Percentiles rank a stretch among this genome's conserved stretches.
Conservation (phyloP, 345 rosid species). For the Citrus unshiu region DNA sequence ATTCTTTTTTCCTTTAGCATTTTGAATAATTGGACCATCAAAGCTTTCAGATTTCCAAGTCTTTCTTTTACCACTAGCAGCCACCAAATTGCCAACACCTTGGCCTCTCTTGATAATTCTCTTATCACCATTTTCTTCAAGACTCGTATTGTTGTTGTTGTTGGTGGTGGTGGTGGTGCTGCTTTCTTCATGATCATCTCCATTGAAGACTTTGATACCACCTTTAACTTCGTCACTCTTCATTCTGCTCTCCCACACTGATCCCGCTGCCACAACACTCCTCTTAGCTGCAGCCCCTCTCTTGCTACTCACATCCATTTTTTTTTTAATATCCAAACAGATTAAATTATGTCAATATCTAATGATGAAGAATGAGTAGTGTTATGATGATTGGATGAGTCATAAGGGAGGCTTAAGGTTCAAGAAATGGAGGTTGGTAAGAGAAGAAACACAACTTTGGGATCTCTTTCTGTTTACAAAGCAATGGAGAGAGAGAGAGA, state of each 20-base stretch:
- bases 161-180: too few species aligned
- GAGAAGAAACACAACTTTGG: constrained; percentile 17
- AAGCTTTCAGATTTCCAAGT: constrained; percentile 56
- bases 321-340: background rate
- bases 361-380: constrained; percentile 13
- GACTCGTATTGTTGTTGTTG: background rate
- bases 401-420: constrained; percentile 32
- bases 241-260: constrained; percentile 90
- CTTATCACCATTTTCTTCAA: constrained; percentile 1
- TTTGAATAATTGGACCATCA: constrained; percentile 39
- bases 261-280: constrained; percentile 56
- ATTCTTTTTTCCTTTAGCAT: constrained; percentile 6
- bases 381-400: constrained; percentile 26
- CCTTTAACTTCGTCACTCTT: constrained; percentile 59
- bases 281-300: constrained; percentile 27
- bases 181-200: constrained; percentile 18
- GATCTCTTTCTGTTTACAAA: constrained; percentile 12
- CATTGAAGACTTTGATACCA: constrained; percentile 56
- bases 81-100: constrained; percentile 21
- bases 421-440: constrained; percentile 44
- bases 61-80: constrained; percentile 48
- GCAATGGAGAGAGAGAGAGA: constrained; percentile 2
- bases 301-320: constrained; percentile 35
- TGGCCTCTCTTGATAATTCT: constrained; percentile 22
- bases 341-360: too few species aligned